Evolutionary conservation across 768 basidiomycete genomes (phyloP).

Genomic region (Lentinula detonsa): DNA sequence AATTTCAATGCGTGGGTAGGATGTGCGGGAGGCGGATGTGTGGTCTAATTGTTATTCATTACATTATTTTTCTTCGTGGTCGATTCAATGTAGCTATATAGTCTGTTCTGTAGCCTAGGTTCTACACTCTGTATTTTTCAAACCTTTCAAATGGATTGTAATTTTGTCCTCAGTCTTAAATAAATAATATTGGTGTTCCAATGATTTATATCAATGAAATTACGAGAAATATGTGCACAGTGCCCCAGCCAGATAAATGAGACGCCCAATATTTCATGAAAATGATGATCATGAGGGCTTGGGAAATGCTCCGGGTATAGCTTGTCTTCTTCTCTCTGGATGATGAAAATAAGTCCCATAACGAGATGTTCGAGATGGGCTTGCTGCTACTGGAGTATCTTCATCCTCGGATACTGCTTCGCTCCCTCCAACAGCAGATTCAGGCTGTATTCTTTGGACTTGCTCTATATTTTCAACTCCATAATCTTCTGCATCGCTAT

Average conservation of each 20-base stretch:
- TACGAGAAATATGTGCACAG: too few relatives aligned
- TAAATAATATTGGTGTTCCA: too few relatives aligned
- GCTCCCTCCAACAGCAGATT: background rate
- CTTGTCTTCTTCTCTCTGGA: constrained; percentile 61
- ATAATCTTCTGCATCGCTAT: constrained; percentile 40
- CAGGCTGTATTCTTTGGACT: constrained; percentile 1
- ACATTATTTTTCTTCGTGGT: too few relatives aligned
- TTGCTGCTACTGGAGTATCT: constrained; percentile 15
- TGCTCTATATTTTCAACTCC: constrained; percentile 23
- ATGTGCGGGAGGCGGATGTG: constrained; percentile 4
- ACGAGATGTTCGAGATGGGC: constrained; percentile 43
- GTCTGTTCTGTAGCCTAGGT: too few relatives aligned
- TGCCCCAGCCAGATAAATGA: too few relatives aligned
- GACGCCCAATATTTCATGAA: too few relatives aligned
- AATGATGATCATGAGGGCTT: background rate
- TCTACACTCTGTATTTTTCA: too few relatives aligned
- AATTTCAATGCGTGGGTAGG: constrained; percentile 7
- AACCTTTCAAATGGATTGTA: too few relatives aligned
- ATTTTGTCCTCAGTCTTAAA: too few relatives aligned
- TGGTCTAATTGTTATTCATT: background rate
- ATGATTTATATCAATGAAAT: too few relatives aligned
- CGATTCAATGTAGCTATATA: too few relatives aligned
- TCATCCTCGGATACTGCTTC: constrained; percentile 15
- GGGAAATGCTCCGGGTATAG: constrained; percentile 60
- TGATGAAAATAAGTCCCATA: constrained; percentile 85